These are phyloP conservation scores for Fusarium proliferatum DNA, from an alignment of 2,329 filamentous ascomycete genomes.

Conservation along the genomic window DNA sequence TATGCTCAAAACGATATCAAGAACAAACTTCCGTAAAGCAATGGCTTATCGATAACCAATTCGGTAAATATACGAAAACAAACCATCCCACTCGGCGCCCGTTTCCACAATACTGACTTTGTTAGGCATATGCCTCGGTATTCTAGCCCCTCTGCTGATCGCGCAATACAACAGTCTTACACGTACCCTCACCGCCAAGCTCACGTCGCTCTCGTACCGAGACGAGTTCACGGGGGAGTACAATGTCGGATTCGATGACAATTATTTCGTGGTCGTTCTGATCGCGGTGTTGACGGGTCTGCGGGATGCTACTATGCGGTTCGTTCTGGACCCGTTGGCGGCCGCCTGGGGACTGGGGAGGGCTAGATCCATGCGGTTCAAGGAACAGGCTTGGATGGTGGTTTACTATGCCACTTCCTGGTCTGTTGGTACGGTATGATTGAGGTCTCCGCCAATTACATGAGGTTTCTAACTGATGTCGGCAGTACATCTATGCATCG, in stretches of 20 bases:
- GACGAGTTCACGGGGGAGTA: conserved; percentile 71
- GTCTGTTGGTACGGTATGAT: conserved; percentile 83
- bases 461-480: background rate
- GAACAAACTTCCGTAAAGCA: background rate
- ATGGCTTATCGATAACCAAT: conserved; percentile 31
- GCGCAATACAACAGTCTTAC: conserved; percentile 85
- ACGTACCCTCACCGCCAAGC: conserved; percentile 80
- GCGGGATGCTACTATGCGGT: conserved; percentile 87
- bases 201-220: conserved; percentile 87
- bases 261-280: conserved; percentile 82
- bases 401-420: conserved; percentile 86
- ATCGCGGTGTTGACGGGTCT: conserved; percentile 87
- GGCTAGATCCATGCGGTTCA: conserved; percentile 83
- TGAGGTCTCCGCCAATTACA: background rate
- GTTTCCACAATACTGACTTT: conserved; percentile 18
- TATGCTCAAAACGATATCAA: background rate
- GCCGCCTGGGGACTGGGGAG: conserved; percentile 76
- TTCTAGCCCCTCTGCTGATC: conserved; percentile 82
- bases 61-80: background rate
- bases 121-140: conserved; percentile 83
- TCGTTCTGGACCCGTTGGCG: conserved; percentile 82
- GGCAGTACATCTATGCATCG: conserved; percentile 80
- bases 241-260: conserved; percentile 80
- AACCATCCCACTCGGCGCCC: background rate
- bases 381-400: conserved; percentile 92